These are phyloP conservation scores for Ganoderma resinaceum DNA, from an alignment of 1,284 basidiomycete genomes.

Conservation along the genomic window DNA sequence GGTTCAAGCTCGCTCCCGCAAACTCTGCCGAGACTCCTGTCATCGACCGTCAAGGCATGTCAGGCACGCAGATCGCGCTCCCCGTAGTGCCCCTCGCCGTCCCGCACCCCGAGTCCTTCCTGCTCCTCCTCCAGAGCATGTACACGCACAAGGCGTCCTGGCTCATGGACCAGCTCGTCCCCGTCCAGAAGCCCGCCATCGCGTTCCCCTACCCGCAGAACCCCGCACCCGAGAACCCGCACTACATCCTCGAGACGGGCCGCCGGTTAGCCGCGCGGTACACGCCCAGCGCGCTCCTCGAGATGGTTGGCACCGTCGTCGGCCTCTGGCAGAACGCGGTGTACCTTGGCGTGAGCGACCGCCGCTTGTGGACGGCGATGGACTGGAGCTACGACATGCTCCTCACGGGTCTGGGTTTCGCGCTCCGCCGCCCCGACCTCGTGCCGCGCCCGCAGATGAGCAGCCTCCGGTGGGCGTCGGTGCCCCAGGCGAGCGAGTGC, in stretches of 20 bases:
- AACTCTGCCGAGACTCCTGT: constrained; percentile 45
- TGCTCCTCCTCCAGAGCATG: constrained; percentile 63
- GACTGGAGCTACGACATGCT: constrained; percentile 67
- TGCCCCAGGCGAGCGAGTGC: constrained; percentile 3
- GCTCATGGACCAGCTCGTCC: constrained; percentile 60
- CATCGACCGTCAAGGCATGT: constrained; percentile 13
- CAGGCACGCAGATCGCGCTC: constrained; percentile 49
- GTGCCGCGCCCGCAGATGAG: constrained; percentile 22
- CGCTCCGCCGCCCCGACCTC: constrained; percentile 21
- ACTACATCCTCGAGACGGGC: constrained; percentile 37
- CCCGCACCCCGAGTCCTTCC: constrained; percentile 69
- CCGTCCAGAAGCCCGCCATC: constrained; percentile 44
- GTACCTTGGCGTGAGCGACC: constrained; percentile 64
- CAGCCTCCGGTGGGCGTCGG: neutral
- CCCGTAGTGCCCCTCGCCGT: constrained; percentile 70
- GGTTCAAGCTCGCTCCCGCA: constrained; percentile 47
- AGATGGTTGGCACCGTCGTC: constrained; percentile 50
- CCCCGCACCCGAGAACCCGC: constrained; percentile 26
- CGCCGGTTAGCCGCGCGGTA: constrained; percentile 39
- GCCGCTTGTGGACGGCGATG: constrained; percentile 61
- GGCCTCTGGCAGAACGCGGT: constrained; percentile 70
- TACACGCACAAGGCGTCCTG: constrained; percentile 62
- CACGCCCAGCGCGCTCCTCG: constrained; percentile 45
- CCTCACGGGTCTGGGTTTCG: constrained; percentile 48
- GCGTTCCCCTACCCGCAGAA: constrained; percentile 20